Conservation (phyloP, 805 yeast species). For the Metschnikowia henanensis region DNA sequence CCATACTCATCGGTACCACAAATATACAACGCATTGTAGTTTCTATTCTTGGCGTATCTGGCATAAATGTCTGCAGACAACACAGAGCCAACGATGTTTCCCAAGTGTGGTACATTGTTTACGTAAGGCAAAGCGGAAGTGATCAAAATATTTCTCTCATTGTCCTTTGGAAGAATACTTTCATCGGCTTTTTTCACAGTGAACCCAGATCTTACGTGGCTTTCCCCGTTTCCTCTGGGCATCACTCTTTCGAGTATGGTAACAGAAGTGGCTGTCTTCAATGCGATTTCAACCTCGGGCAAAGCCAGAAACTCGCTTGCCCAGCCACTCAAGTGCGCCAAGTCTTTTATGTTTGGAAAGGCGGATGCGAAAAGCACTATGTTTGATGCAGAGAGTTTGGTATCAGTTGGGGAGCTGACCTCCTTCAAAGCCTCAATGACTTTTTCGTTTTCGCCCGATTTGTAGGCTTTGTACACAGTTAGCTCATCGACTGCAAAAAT, state of each 20-base stretch:
- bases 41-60: slow-evolving; percentile 85
- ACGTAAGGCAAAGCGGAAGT: slow-evolving; percentile 98
- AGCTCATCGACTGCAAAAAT: slow-evolving; percentile 46
- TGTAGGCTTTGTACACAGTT: slow-evolving; percentile 40
- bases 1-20: slow-evolving; percentile 99
- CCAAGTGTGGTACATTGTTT: slow-evolving; percentile 97
- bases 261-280: slow-evolving; percentile 45
- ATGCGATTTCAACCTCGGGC: slow-evolving; percentile 44
- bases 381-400: slow-evolving; percentile 47
- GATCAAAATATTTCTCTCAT: slow-evolving; percentile 78
- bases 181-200: slow-evolving; percentile 30
- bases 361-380: slow-evolving; percentile 59
- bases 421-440: slow-evolving; percentile 14
- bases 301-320: slow-evolving; percentile 37
- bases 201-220: slow-evolving; percentile 31
- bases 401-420: slow-evolving; percentile 17
- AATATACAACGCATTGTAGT: slow-evolving; percentile 79
- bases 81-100: slow-evolving; percentile 95
- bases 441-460: slow-evolving; percentile 30
- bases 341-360: slow-evolving; percentile 41
- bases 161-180: slow-evolving; percentile 56
- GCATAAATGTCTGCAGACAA: slow-evolving; percentile 92
- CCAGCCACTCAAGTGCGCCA: slow-evolving; percentile 34
- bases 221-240: slow-evolving; percentile 42
- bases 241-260: slow-evolving; percentile 44